These are phyloP conservation scores for Lavandula angustifolia DNA, from an alignment of 257 asterid species.

Conservation along the genomic window DNA sequence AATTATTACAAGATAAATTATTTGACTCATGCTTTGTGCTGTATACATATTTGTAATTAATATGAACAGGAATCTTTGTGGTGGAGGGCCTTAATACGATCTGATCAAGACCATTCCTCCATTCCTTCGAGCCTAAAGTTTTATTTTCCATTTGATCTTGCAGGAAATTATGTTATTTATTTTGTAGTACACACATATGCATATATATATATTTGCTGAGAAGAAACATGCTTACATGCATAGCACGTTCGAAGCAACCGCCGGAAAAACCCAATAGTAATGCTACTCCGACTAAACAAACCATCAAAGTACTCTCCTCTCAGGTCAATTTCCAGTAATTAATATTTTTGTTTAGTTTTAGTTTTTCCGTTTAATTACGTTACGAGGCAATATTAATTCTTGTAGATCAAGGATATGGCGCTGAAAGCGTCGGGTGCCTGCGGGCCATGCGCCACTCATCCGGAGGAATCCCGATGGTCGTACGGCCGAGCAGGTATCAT, in stretches of 20 bases:
- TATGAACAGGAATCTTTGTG: constrained; percentile 39
- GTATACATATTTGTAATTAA: not conserved
- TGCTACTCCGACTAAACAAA: constrained; percentile 53
- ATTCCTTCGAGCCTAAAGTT: not conserved
- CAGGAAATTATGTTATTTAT: not conserved
- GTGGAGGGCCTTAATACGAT: constrained; percentile 40
- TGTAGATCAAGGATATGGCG: constrained; percentile 83
- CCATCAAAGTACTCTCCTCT: constrained; percentile 58
- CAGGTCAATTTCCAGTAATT: constrained; percentile 47
- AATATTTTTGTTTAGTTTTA: not conserved
- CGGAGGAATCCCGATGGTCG: constrained; percentile 54
- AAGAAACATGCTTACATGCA: constrained; percentile 77
- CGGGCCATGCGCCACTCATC: constrained; percentile 57
- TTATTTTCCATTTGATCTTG: constrained; percentile 1
- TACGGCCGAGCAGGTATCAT: constrained; percentile 67
- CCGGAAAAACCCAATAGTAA: constrained; percentile 35
- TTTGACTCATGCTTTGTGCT: no score
- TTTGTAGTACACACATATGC: not conserved
- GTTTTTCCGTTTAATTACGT: not conserved
- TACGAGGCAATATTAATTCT: not conserved
- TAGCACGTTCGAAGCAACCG: constrained; percentile 73
- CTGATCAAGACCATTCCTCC: constrained; percentile 18
- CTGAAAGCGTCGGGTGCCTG: constrained; percentile 93
- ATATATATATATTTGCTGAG: not conserved
- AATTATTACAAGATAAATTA: no score